These are phyloP conservation scores for Syncephalastrum contaminatum DNA, from an alignment of 371 early-diverging fungal genomes.

Conservation along the genomic window DNA sequence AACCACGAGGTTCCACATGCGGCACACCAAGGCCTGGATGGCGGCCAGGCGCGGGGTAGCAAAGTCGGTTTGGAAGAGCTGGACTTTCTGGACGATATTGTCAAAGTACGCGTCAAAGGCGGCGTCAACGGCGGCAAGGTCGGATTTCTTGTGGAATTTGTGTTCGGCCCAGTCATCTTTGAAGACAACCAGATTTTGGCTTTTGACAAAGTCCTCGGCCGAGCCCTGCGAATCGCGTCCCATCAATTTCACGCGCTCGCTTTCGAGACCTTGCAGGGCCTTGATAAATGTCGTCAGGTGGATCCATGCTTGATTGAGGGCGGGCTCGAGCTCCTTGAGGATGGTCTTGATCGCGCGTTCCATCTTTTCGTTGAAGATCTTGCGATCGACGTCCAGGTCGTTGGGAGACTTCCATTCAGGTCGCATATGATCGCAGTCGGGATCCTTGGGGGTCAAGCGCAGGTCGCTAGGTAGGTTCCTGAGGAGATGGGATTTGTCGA, in stretches of 20 bases:
- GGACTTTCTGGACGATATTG: conserved; percentile 10
- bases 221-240: conserved; percentile 23
- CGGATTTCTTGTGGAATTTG: conserved; percentile 3
- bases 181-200: conserved; percentile 23
- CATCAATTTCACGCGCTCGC: conserved; percentile 22
- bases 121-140: conserved; percentile 53
- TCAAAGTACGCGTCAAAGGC: conserved; percentile 54
- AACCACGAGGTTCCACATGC: conserved; percentile 31
- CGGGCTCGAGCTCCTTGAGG: conserved; percentile 29
- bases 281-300: conserved; percentile 43
- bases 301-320: conserved; percentile 32
- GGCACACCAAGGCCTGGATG: conserved; percentile 17
- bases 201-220: conserved; percentile 20
- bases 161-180: conserved; percentile 24
- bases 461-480: conserved; percentile 67
- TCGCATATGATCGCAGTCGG: conserved; percentile 69
- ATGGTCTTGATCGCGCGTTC: conserved; percentile 31
- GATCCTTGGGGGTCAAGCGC: conserved; percentile 64
- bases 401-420: conserved; percentile 64
- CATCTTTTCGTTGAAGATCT: conserved; percentile 62
- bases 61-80: conserved; percentile 27
- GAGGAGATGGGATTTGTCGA: conserved; percentile 62
- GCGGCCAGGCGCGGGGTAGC: conserved; percentile 23
- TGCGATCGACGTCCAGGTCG: conserved; percentile 68
- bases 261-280: conserved; percentile 22